Evolutionary conservation across 2,329 filamentous ascomycete species (phyloP).

Genomic region (Aspergillus versicolor): DNA sequence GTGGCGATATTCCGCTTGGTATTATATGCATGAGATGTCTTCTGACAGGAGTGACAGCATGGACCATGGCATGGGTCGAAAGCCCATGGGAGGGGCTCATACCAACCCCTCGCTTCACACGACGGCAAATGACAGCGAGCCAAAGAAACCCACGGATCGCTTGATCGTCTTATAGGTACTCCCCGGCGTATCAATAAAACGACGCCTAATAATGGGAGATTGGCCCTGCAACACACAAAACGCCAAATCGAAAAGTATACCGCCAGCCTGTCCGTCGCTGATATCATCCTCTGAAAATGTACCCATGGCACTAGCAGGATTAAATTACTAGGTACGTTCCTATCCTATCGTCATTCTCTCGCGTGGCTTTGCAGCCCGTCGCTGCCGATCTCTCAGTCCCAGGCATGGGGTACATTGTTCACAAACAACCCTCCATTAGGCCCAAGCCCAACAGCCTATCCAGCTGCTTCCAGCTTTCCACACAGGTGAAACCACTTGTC

Average conservation of each 20-base stretch:
- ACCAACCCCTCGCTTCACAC: conserved; percentile 3
- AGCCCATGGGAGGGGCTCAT: conserved; percentile 12
- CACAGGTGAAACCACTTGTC: conserved; percentile 10
- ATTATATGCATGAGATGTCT: background rate
- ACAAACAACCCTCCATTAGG: background rate
- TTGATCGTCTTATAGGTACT: background rate
- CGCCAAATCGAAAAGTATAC: background rate
- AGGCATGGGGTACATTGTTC: background rate
- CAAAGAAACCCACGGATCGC: conserved; percentile 10
- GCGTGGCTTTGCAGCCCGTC: background rate
- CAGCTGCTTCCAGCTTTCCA: background rate
- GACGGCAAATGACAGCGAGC: conserved; percentile 3
- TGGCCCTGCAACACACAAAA: background rate
- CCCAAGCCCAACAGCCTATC: background rate
- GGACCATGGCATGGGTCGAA: background rate
- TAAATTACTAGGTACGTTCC: background rate
- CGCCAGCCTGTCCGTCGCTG: background rate
- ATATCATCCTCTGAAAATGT: background rate
- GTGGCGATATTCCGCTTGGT: background rate
- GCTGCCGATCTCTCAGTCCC: background rate
- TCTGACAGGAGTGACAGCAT: conserved; percentile 3
- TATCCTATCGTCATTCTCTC: background rate
- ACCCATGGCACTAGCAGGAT: background rate
- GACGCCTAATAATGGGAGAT: background rate
- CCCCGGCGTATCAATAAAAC: background rate